Conservation (phyloP, 164 flowering plant genomes). For the Magnolia officinalis region DNA sequence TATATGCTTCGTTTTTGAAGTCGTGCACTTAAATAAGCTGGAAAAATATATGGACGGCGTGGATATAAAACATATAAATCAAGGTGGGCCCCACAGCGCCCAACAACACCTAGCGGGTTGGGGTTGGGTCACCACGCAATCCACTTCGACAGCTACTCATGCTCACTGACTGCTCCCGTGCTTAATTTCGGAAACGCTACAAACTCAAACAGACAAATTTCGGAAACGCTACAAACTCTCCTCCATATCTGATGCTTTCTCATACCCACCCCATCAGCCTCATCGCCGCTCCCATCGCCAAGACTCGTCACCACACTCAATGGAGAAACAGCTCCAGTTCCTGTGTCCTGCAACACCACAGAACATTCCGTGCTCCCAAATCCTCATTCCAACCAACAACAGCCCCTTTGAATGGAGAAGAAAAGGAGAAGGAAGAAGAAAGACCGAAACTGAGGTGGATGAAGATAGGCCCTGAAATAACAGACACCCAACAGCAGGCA, state of each 20-base stretch:
- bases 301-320: slow-evolving; percentile 2
- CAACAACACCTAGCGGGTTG: no score
- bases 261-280: slow-evolving; percentile 10
- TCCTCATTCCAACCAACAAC: background rate
- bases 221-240: background rate
- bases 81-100: no score
- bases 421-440: slow-evolving; percentile 24
- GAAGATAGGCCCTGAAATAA: slow-evolving; percentile 37
- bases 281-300: background rate
- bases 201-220: no score
- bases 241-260: slow-evolving; percentile 8
- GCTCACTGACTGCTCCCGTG: no score
- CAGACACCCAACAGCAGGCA: slow-evolving; percentile 48
- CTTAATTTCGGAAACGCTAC: no score
- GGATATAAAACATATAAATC: no score
- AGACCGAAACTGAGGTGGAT: slow-evolving; percentile 51
- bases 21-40: no score
- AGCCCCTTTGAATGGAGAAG: background rate
- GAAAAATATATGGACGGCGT: no score
- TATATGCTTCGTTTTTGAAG: no score
- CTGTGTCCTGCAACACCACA: slow-evolving; percentile 3
- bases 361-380: background rate
- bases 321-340: background rate
- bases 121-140: no score
- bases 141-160: no score